Evolutionary conservation across 306 rosid species (phyloP), one percentile per base, ranked within the genome.

Genomic region (Herpetospermum pedunculosum): DNA sequence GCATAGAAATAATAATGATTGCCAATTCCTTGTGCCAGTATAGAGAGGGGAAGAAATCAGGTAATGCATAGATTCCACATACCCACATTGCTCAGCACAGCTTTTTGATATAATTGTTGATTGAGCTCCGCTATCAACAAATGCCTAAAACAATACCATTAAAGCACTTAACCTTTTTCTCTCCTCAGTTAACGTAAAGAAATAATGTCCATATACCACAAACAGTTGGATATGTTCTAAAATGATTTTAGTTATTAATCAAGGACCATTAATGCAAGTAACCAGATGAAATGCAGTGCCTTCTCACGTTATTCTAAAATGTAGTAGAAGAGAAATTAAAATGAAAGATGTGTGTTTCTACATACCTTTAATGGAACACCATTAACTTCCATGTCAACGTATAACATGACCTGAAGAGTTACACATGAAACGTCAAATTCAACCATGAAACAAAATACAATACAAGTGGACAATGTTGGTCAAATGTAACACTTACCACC

Each of bases 41-140:
- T 40, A 71, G 38, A 48, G 6, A 67, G 64, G 43, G 68, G 5
- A 4, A 11, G 19, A 65, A 71, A 8, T 19, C 75, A 72, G 49
- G 18, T 28, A 21, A 76, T 76, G 59, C 44, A 16, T 72, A 47
- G 73, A 46, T 25, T 70, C 62, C 55, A 77, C 96, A 75, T 91
- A 94, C 99, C 99, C 99, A 64, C 86, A 88, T 62, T 94, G 89
- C 83, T 94, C 99, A 72, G 97, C 99, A 63, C 99, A 94, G 74
- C 84, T 89, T 89, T 94, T 94, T 40, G 99, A 94, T 83, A 94
- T 94, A 65, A 94, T 94, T 57, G 99, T 94, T 68, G 99, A 91
- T 72, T 94, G 99, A 25, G 99, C 99, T 82, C 99, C 99, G 76
- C 99, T 94, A 73, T 94, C 99, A 70, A 94, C 97, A 85, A 94